phyloP scores from a whole-genome alignment of 768 basidiomycete species.

The Tricholoma terreum region DNA sequence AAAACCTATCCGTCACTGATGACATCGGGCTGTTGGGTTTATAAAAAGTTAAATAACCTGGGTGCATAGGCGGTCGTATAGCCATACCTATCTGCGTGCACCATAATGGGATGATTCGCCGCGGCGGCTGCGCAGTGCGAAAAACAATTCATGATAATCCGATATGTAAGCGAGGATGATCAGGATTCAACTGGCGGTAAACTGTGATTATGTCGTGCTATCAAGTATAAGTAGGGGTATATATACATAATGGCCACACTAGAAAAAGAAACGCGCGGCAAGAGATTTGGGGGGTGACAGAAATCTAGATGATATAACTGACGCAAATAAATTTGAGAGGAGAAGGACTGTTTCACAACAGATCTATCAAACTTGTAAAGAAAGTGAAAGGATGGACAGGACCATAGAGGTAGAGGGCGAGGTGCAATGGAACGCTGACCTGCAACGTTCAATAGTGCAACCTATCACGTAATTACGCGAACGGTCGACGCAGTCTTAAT shows the following conservation, averaged over 20 bases:
- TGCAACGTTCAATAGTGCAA: background rate
- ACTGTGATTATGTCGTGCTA: too few species aligned
- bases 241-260: background rate
- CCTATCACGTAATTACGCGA: slow-evolving; percentile 6
- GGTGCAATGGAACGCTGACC: background rate
- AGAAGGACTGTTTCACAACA: background rate
- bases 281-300: background rate
- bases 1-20: too few species aligned
- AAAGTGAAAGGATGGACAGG: background rate
- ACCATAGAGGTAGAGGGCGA: background rate
- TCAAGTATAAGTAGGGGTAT: background rate
- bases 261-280: background rate
- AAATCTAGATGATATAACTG: background rate
- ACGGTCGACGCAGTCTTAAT: slow-evolving; percentile 51
- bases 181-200: too few species aligned
- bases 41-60: too few species aligned
- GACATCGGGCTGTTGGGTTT: too few species aligned
- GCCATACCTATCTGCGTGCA: too few species aligned
- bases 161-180: too few species aligned
- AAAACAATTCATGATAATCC: too few species aligned
- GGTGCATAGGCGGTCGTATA: too few species aligned
- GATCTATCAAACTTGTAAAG: background rate
- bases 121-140: too few species aligned
- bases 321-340: too few species aligned
- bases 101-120: too few species aligned